Evolutionary conservation across 768 basidiomycete genomes (phyloP).

Genomic region (Cystoderma amianthinum): DNA sequence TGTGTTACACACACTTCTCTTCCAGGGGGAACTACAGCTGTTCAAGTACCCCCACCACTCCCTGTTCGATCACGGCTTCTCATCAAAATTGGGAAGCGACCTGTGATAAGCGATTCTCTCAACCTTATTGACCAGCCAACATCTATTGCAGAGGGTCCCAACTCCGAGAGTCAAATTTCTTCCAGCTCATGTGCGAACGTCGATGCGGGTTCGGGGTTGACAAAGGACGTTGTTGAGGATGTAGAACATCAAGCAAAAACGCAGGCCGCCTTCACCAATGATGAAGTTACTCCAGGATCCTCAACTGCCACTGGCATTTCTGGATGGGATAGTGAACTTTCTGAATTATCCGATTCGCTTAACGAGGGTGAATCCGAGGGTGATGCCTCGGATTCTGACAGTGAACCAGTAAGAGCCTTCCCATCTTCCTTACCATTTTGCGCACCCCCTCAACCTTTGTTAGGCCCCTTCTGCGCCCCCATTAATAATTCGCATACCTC

Average conservation of each 20-base stretch:
- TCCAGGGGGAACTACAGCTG: not conserved
- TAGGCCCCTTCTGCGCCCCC: slow-evolving; percentile 9
- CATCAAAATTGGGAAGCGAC: not conserved
- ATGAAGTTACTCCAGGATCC: not conserved
- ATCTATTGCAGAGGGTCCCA: too few relatives aligned
- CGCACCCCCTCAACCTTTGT: not conserved
- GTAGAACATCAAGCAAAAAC: not conserved
- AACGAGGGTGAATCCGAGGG: slow-evolving; percentile 13
- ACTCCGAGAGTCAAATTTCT: too few relatives aligned
- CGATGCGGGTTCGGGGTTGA: too few relatives aligned
- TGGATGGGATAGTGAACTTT: slow-evolving; percentile 27
- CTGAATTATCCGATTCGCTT: slow-evolving; percentile 18
- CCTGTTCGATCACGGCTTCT: not conserved
- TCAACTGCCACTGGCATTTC: slow-evolving; percentile 3
- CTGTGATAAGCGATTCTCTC: too few relatives aligned
- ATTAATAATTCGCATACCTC: slow-evolving; percentile 27
- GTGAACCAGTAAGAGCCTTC: too few relatives aligned
- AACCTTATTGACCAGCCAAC: too few relatives aligned
- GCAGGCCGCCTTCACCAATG: not conserved
- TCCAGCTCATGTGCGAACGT: too few relatives aligned
- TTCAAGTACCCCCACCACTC: not conserved
- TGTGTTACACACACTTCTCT: too few relatives aligned
- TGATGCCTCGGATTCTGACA: slow-evolving; percentile 5
- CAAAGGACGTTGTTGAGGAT: slow-evolving; percentile 1
- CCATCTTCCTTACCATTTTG: not conserved